Conservation (phyloP, 148 eudicot species). For the Rhododendron vialii region DNA sequence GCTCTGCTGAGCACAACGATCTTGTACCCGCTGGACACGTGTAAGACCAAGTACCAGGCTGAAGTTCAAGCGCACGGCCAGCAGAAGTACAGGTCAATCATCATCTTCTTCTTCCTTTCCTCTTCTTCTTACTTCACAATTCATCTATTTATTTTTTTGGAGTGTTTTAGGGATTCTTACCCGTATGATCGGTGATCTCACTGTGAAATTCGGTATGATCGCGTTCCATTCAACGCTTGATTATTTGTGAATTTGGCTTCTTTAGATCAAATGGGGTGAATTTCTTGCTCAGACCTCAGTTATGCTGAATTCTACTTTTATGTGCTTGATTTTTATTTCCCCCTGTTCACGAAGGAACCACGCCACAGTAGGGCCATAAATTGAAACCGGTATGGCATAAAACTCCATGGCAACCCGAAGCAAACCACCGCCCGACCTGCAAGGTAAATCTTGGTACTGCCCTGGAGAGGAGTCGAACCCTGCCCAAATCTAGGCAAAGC, state of each 20-base stretch:
- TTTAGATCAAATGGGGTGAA: conserved; percentile 5
- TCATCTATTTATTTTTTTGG: neutral
- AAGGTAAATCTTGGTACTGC: neutral
- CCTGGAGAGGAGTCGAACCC: neutral
- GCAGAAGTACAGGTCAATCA: conserved; percentile 26
- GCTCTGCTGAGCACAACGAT: conserved; percentile 40
- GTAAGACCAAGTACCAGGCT: conserved; percentile 46
- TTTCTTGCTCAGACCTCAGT: neutral
- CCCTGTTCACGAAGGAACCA: too few relatives aligned
- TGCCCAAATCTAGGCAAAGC: neutral
- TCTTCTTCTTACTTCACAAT: neutral
- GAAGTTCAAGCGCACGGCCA: conserved; percentile 25
- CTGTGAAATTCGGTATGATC: neutral
- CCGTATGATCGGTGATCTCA: neutral
- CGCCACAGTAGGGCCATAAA: neutral
- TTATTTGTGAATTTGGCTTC: neutral
- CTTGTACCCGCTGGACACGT: conserved; percentile 44
- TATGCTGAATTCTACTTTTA: neutral
- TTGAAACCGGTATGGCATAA: neutral
- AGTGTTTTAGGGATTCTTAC: neutral
- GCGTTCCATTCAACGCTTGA: neutral
- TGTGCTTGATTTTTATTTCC: neutral
- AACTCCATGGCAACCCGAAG: neutral
- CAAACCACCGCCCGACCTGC: neutral
- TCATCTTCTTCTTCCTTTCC: neutral